phyloP scores from a whole-genome alignment of 2,329 filamentous ascomycete genomes.

The Hymenoscyphus linearis region DNA sequence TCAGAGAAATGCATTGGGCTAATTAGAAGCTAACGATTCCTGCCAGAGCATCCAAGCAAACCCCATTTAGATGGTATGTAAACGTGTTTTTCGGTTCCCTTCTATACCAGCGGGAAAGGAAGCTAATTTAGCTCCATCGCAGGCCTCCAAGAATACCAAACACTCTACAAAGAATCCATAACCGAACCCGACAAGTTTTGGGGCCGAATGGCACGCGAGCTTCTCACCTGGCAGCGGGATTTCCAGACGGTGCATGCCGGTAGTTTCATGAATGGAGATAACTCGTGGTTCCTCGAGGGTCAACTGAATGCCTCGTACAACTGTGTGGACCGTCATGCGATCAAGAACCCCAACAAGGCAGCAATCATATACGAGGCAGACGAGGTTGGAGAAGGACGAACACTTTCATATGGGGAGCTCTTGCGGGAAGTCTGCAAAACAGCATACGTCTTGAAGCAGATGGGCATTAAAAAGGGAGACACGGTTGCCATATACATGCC shows the following conservation, averaged over 20 bases:
- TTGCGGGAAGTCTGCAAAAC: conserved; percentile 85
- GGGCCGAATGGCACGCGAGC: conserved; percentile 77
- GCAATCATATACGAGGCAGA: conserved; percentile 99
- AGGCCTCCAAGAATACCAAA: conserved; percentile 64
- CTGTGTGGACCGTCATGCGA: conserved; percentile 93
- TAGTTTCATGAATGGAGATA: conserved; percentile 72
- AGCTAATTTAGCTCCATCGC: background rate
- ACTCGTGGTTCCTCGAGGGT: conserved; percentile 92
- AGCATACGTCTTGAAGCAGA: conserved; percentile 84
- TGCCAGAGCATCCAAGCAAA: conserved; percentile 61
- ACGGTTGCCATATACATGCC: conserved; percentile 95
- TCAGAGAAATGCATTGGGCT: background rate
- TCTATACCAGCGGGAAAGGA: background rate
- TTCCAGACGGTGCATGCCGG: conserved; percentile 86
- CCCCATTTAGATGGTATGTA: conserved; percentile 56
- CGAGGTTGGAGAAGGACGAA: conserved; percentile 80
- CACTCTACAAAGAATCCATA: conserved; percentile 78
- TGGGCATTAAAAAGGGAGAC: conserved; percentile 95
- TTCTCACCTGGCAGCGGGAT: conserved; percentile 84
- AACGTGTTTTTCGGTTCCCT: background rate
- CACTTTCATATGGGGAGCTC: conserved; percentile 88
- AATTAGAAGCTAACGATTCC: background rate
- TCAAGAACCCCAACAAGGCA: conserved; percentile 85
- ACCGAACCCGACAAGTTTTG: conserved; percentile 86
- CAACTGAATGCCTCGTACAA: conserved; percentile 95